Percentiles rank a stretch among this genome's conserved stretches.
phyloP scores from a whole-genome alignment of 2,329 filamentous ascomycete species.

The Apiospora pterosperma region DNA sequence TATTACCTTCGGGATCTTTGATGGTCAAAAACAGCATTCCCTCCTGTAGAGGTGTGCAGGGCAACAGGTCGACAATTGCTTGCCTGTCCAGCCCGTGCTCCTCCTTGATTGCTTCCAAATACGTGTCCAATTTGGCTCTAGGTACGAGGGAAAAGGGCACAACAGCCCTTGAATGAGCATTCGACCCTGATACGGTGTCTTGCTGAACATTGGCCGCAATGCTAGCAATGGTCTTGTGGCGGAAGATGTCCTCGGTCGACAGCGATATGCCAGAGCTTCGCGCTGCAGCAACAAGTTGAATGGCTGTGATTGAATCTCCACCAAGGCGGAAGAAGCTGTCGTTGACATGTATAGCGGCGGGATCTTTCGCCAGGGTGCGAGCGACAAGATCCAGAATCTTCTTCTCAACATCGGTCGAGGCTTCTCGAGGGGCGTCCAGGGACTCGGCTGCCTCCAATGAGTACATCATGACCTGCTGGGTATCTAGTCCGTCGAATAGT shows the following conservation, averaged over 20 bases:
- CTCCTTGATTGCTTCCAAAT: background rate
- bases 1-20: constrained; percentile 15
- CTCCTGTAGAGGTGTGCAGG: constrained; percentile 25
- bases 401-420: constrained; percentile 6
- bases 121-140: background rate
- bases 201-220: background rate
- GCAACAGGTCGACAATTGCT: constrained; percentile 22
- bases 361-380: background rate
- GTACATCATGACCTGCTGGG: background rate
- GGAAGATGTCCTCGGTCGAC: constrained; percentile 25
- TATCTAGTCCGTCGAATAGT: background rate
- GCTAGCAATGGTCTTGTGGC: background rate
- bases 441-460: background rate
- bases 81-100: background rate
- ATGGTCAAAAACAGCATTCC: constrained; percentile 24
- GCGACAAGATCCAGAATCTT: constrained; percentile 4
- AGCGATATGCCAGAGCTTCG: constrained; percentile 35
- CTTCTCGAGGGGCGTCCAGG: background rate
- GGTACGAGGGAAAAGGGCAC: background rate
- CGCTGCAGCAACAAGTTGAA: background rate
- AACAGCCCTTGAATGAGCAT: background rate
- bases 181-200: background rate
- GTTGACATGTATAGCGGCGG: background rate
- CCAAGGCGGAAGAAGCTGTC: constrained; percentile 15
- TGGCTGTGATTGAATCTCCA: constrained; percentile 14